These are phyloP conservation scores for Microdochium paspali DNA, from an alignment of 2,329 filamentous ascomycete genomes.

Conservation along the genomic window DNA sequence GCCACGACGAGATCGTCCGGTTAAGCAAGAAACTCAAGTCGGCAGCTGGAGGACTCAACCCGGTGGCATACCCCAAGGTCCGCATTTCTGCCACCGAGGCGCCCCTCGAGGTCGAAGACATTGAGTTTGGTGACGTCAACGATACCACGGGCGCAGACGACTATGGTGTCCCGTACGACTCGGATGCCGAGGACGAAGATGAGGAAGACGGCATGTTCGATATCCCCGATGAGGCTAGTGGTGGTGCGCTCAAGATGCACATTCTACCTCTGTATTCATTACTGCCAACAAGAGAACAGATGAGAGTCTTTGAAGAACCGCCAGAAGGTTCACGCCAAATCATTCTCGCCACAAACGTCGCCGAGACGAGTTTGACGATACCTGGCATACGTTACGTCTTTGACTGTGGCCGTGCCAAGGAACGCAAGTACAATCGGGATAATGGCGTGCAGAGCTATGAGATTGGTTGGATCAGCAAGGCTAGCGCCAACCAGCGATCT, in stretches of 20 bases:
- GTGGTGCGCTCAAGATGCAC: constrained; percentile 66
- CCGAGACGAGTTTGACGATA: constrained; percentile 94
- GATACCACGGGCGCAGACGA: constrained; percentile 59
- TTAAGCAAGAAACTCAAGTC: constrained; percentile 73
- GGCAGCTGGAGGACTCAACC: constrained; percentile 48
- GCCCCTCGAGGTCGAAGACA: constrained; percentile 75
- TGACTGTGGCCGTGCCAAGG: constrained; percentile 86
- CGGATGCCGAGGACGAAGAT: constrained; percentile 49
- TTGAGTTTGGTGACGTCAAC: constrained; percentile 66
- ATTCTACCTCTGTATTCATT: constrained; percentile 92
- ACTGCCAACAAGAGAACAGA: constrained; percentile 80
- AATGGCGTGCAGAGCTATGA: constrained; percentile 95
- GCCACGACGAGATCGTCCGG: constrained; percentile 80
- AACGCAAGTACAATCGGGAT: constrained; percentile 76
- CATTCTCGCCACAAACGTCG: constrained; percentile 90
- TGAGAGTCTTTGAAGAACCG: constrained; percentile 78
- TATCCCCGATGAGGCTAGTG: constrained; percentile 52
- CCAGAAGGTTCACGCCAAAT: constrained; percentile 79
- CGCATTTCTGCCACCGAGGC: constrained; percentile 68
- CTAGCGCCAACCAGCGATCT: constrained; percentile 81
- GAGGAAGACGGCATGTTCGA: constrained; percentile 59
- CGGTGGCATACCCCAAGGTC: constrained; percentile 54
- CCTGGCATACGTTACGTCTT: constrained; percentile 94
- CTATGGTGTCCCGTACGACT: constrained; percentile 36
- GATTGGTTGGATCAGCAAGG: constrained; percentile 95